Evolutionary conservation across 129 eudicot genomes (phyloP).

Genomic region (Helianthus tuberosus): DNA sequence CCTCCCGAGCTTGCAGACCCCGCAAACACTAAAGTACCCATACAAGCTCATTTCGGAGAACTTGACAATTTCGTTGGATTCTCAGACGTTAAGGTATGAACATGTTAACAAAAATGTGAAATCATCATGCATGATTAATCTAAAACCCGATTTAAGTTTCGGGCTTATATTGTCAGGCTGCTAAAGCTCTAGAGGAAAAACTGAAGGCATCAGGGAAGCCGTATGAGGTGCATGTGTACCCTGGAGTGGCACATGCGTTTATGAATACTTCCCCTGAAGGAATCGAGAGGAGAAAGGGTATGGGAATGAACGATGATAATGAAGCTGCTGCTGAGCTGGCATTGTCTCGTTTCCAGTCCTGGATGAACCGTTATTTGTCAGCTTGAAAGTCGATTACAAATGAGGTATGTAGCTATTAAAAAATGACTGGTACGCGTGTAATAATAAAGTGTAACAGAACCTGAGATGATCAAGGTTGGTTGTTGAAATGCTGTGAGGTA

Average conservation of each 20-base stretch:
- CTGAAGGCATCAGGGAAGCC: slow-evolving; percentile 76
- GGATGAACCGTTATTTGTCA: slow-evolving; percentile 68
- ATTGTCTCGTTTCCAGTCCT: slow-evolving; percentile 86
- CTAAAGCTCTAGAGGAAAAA: slow-evolving; percentile 80
- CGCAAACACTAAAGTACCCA: slow-evolving; percentile 64
- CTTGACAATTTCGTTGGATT: slow-evolving; percentile 70
- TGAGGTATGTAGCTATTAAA: not conserved
- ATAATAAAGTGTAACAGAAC: slow-evolving; percentile 11
- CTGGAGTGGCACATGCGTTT: slow-evolving; percentile 76
- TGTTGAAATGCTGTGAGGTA: not conserved
- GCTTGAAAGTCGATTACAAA: slow-evolving; percentile 26
- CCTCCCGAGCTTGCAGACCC: slow-evolving; percentile 92
- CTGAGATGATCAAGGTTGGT: slow-evolving; percentile 11
- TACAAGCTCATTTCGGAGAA: slow-evolving; percentile 98
- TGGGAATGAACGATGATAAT: slow-evolving; percentile 71
- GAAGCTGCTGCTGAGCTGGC: slow-evolving; percentile 75
- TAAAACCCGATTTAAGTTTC: not conserved
- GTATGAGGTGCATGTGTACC: slow-evolving; percentile 73
- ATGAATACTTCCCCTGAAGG: slow-evolving; percentile 90
- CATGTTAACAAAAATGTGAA: not conserved
- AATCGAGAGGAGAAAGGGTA: slow-evolving; percentile 59
- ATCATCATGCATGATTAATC: not conserved
- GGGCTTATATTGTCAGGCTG: slow-evolving; percentile 53
- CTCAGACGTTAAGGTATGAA: slow-evolving; percentile 76
- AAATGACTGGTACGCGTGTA: not conserved